Evolutionary conservation across 2,329 filamentous ascomycete genomes (phyloP).

Genomic region (Ophiostoma sp.): DNA sequence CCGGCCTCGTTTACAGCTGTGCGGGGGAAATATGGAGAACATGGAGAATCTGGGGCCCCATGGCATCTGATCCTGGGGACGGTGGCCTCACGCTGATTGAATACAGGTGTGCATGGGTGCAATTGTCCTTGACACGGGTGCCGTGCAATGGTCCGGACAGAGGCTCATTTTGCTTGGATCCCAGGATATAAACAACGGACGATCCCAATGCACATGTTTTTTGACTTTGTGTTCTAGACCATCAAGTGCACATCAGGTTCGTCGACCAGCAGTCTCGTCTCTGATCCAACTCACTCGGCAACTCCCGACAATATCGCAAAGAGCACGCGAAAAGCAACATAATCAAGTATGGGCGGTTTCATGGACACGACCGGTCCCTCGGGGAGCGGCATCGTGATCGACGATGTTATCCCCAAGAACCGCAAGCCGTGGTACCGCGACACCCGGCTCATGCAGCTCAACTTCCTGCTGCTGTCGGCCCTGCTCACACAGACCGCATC

Average conservation of each 20-base stretch:
- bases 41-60: constrained; percentile 19
- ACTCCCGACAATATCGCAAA: constrained; percentile 50
- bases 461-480: constrained; percentile 33
- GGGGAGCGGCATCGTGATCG: constrained; percentile 20
- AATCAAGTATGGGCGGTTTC: constrained; percentile 70
- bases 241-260: neutral
- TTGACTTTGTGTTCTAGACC: neutral
- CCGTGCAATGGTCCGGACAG: constrained; percentile 4
- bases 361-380: constrained; percentile 50
- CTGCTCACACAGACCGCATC: constrained; percentile 34
- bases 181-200: neutral
- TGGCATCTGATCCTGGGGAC: neutral
- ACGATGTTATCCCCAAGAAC: constrained; percentile 25
- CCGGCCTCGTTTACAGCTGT: constrained; percentile 10
- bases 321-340: constrained; percentile 37
- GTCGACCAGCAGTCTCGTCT: neutral
- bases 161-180: neutral
- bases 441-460: constrained; percentile 31
- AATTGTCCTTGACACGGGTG: neutral
- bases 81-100: neutral
- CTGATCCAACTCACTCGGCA: neutral
- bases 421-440: constrained; percentile 29
- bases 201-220: constrained; percentile 3
- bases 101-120: neutral
- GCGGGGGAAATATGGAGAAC: constrained; percentile 18